These are phyloP conservation scores for Neurospora sp. DNA, from an alignment of 495 filamentous ascomycete genomes.

Conservation along the genomic window DNA sequence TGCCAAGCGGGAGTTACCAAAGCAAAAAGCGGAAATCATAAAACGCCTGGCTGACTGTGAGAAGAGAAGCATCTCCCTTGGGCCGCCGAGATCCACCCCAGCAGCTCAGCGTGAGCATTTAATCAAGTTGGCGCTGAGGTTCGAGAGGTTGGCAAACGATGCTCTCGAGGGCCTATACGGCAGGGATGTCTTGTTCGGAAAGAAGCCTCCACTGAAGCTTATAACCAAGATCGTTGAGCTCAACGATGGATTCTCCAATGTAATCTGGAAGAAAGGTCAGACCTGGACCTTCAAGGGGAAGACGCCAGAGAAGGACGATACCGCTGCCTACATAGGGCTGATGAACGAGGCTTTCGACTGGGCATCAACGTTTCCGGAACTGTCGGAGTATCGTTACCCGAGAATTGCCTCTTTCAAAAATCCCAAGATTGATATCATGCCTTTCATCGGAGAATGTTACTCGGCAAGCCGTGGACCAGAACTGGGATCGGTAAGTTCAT, in stretches of 20 bases:
- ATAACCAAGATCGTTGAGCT: constrained; percentile 37
- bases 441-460: not conserved
- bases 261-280: constrained; percentile 31
- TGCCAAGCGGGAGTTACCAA: constrained; percentile 42
- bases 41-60: constrained; percentile 27
- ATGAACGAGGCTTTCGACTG: not conserved
- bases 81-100: constrained; percentile 23
- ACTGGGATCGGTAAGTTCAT: not conserved
- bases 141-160: constrained; percentile 2
- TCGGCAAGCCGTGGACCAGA: not conserved
- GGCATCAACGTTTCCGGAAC: not conserved
- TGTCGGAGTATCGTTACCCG: not conserved
- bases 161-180: constrained; percentile 30
- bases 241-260: constrained; percentile 31
- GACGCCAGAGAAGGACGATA: constrained; percentile 12
- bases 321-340: not conserved
- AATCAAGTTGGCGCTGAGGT: constrained; percentile 3
- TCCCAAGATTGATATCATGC: not conserved
- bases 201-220: constrained; percentile 15
- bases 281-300: constrained; percentile 22
- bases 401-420: not conserved
- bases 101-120: constrained; percentile 18
- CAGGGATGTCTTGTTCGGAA: constrained; percentile 27
- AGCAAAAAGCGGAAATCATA: constrained; percentile 36
- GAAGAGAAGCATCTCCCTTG: constrained; percentile 30